Evolutionary conservation across 2,329 filamentous ascomycete genomes (phyloP).

Genomic region (Curvularia sp.): DNA sequence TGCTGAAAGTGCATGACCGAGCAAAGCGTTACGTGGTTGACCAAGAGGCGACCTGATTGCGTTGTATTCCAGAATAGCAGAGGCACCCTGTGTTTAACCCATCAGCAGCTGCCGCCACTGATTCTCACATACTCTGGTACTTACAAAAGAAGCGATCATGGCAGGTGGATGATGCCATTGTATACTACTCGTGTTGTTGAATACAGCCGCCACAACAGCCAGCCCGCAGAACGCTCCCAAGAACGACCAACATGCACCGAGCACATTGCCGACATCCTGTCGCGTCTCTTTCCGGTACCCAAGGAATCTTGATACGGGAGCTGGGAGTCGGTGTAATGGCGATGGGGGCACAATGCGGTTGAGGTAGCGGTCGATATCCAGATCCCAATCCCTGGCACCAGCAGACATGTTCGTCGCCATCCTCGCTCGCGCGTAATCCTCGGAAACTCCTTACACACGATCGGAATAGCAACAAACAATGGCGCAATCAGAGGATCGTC

Average conservation of each 20-base stretch:
- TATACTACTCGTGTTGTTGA: slow-evolving; percentile 50
- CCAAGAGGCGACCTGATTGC: slow-evolving; percentile 55
- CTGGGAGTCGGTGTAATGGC: slow-evolving; percentile 69
- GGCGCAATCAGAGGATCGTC: not conserved
- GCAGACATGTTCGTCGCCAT: slow-evolving; percentile 6
- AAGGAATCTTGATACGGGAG: slow-evolving; percentile 70
- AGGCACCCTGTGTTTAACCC: slow-evolving; percentile 49
- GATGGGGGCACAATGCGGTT: slow-evolving; percentile 74
- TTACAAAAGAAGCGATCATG: slow-evolving; percentile 54
- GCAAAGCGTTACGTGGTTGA: slow-evolving; percentile 56
- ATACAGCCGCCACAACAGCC: slow-evolving; percentile 52
- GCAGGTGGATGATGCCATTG: slow-evolving; percentile 51
- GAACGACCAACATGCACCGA: slow-evolving; percentile 54
- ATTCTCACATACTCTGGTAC: slow-evolving; percentile 14
- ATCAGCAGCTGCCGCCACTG: slow-evolving; percentile 9
- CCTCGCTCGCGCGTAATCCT: not conserved
- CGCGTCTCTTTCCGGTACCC: slow-evolving; percentile 51
- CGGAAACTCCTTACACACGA: not conserved
- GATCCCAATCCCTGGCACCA: slow-evolving; percentile 52
- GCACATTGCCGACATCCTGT: slow-evolving; percentile 51
- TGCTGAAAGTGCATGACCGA: slow-evolving; percentile 56
- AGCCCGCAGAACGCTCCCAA: slow-evolving; percentile 55
- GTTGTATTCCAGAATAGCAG: slow-evolving; percentile 58
- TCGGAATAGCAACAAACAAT: not conserved
- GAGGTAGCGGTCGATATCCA: slow-evolving; percentile 79